These are phyloP conservation scores for Geotrichum restrictum DNA, from an alignment of 1,139 yeast genomes.

Conservation along the genomic window DNA sequence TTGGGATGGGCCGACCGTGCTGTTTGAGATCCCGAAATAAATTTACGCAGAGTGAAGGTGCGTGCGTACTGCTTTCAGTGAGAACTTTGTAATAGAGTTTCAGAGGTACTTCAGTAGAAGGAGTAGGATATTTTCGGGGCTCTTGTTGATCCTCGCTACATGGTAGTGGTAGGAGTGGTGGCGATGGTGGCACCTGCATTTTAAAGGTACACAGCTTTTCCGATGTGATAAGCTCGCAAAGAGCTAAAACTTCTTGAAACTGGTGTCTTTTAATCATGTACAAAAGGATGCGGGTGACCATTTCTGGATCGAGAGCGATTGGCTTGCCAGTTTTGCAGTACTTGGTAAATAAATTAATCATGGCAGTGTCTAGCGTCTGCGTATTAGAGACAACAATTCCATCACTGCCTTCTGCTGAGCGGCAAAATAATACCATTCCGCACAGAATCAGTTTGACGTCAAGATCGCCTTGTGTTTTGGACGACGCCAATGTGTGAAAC, in stretches of 20 bases:
- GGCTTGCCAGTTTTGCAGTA: not conserved
- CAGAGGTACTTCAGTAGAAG: conserved; percentile 1
- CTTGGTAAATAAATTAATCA: not conserved
- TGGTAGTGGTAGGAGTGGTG: too few species aligned
- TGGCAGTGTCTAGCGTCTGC: not conserved
- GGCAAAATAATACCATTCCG: conserved; percentile 1
- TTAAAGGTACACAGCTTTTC: conserved; percentile 1
- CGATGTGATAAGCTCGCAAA: not conserved
- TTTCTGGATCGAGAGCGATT: not conserved
- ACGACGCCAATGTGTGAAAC: not conserved
- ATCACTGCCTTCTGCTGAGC: too few species aligned
- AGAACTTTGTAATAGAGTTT: conserved; percentile 13
- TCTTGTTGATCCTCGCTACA: too few species aligned
- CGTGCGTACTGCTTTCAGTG: conserved; percentile 9
- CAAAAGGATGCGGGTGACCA: not conserved
- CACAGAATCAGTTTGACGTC: conserved; percentile 11
- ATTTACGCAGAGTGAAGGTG: conserved; percentile 1
- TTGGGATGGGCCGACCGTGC: conserved; percentile 21
- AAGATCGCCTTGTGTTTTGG: not conserved
- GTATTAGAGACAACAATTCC: not conserved
- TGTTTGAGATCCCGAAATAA: conserved; percentile 22
- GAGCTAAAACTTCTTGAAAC: conserved; percentile 3
- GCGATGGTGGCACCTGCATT: too few species aligned
- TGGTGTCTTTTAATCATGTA: conserved; percentile 7
- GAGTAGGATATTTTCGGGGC: too few species aligned